Conservation (phyloP, 106 monocot species). For the Vanilla planifolia region DNA sequence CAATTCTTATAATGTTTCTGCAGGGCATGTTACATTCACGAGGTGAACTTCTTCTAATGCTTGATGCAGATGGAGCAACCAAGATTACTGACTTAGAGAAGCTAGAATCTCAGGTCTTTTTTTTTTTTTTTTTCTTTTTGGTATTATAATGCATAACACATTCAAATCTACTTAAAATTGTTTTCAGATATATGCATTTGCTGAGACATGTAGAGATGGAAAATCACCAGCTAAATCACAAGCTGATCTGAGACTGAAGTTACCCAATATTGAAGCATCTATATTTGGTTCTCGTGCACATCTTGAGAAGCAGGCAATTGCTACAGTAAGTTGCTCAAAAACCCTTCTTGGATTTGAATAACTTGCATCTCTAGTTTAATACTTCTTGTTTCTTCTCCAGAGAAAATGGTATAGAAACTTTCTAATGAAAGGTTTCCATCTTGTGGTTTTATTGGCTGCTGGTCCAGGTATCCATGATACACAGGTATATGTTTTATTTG, state of each 20-base stretch:
- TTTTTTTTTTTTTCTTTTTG: too few species aligned
- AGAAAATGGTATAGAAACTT: constrained; percentile 94
- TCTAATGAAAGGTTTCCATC: constrained; percentile 99
- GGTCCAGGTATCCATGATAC: constrained; percentile 96
- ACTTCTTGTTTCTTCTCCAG: constrained; percentile 35
- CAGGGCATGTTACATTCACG: constrained; percentile 99
- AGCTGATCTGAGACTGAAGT: constrained; percentile 9
- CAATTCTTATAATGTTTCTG: constrained; percentile 36
- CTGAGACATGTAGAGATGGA: constrained; percentile 27
- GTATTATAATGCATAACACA: neutral
- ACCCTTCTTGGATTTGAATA: neutral
- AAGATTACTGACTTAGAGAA: constrained; percentile 91
- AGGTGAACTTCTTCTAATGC: constrained; percentile 92
- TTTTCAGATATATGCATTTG: constrained; percentile 43
- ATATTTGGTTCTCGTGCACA: constrained; percentile 98
- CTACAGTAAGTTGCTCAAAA: constrained; percentile 47
- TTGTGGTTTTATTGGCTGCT: constrained; percentile 82
- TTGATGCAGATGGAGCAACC: constrained; percentile 99
- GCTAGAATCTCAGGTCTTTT: constrained; percentile 87
- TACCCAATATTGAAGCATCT: constrained; percentile 60
- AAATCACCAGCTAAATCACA: constrained; percentile 8
- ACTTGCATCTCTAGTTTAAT: neutral
- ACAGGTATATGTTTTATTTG: constrained; percentile 47
- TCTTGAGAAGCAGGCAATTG: constrained; percentile 94
- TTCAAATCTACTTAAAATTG: neutral